Percentiles rank a stretch among this genome's conserved stretches.
Evolutionary conservation across 108 stramenopile species (phyloP).

Genomic region (Fistulifera solaris): DNA sequence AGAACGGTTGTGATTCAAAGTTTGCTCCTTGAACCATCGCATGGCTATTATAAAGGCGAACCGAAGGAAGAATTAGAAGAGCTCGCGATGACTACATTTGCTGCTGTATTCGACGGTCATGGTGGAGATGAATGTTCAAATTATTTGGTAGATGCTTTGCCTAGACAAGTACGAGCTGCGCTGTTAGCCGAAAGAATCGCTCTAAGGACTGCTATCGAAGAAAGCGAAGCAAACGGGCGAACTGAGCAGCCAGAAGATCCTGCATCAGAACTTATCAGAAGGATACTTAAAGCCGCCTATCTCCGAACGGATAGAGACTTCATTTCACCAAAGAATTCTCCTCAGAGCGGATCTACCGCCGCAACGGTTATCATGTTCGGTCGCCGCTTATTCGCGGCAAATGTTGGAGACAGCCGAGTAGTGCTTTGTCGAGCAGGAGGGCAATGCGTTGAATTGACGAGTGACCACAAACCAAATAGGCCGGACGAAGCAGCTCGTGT

Average conservation of each 20-base stretch:
- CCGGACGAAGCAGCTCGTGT: constrained; percentile 94
- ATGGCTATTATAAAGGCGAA: constrained; percentile 77
- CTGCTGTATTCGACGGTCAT: constrained; percentile 96
- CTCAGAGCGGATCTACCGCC: constrained; percentile 92
- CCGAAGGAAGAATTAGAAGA: constrained; percentile 69
- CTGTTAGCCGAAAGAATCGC: constrained; percentile 70
- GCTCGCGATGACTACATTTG: constrained; percentile 85
- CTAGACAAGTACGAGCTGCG: constrained; percentile 66
- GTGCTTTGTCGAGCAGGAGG: constrained; percentile 83
- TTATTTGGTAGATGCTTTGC: constrained; percentile 81
- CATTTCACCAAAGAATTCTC: constrained; percentile 70
- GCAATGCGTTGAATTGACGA: constrained; percentile 84
- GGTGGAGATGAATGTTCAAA: constrained; percentile 91
- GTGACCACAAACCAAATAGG: constrained; percentile 94
- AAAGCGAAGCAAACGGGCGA: constrained; percentile 38
- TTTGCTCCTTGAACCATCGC: constrained; percentile 69
- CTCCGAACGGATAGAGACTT: constrained; percentile 89
- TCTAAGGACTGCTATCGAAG: constrained; percentile 65
- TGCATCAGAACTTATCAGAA: constrained; percentile 81
- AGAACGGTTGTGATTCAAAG: constrained; percentile 79
- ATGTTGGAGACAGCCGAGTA: constrained; percentile 95
- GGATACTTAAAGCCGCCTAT: constrained; percentile 81
- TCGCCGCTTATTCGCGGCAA: constrained; percentile 85
- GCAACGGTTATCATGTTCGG: constrained; percentile 89
- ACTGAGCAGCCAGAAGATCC: constrained; percentile 78